These are phyloP conservation scores for Rhodotorula graminis DNA, from an alignment of 768 basidiomycete species.

Conservation along the genomic window DNA sequence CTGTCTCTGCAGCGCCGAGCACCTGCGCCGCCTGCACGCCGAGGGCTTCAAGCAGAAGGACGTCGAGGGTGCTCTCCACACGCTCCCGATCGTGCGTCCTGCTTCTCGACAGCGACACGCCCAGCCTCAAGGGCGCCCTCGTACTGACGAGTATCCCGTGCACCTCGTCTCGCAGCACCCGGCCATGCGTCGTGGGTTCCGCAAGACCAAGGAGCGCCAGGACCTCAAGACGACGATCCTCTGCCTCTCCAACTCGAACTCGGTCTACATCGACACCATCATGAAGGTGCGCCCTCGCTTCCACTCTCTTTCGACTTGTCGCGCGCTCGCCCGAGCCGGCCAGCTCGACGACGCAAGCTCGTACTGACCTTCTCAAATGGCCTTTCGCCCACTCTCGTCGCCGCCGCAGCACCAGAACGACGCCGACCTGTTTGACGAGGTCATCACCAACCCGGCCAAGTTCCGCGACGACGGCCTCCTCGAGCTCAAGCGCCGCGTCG, in stretches of 20 bases:
- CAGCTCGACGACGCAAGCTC: too few species aligned
- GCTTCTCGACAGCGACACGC: not conserved
- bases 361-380: conserved; percentile 79
- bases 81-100: conserved; percentile 71
- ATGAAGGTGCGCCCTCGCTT: conserved; percentile 58
- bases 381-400: conserved; percentile 78
- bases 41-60: conserved; percentile 66
- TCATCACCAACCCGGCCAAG: conserved; percentile 86
- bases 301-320: too few species aligned
- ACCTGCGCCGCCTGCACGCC: conserved; percentile 64
- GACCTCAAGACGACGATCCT: conserved; percentile 72
- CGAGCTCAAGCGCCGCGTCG: conserved; percentile 68
- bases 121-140: too few species aligned
- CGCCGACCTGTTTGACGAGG: conserved; percentile 65
- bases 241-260: conserved; percentile 90
- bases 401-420: conserved; percentile 83
- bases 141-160: not conserved
- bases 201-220: conserved; percentile 61
- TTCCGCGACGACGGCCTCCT: conserved; percentile 70
- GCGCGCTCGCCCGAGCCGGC: too few species aligned
- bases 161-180: conserved; percentile 64
- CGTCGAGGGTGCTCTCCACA: conserved; percentile 69
- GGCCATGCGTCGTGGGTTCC: conserved; percentile 73
- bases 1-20: conserved; percentile 55
- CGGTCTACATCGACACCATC: conserved; percentile 85